Percentiles rank a stretch among this genome's conserved stretches.
Evolutionary conservation across 202 grass and related monocot species (phyloP).

Genomic region (Elaeis oleifera): DNA sequence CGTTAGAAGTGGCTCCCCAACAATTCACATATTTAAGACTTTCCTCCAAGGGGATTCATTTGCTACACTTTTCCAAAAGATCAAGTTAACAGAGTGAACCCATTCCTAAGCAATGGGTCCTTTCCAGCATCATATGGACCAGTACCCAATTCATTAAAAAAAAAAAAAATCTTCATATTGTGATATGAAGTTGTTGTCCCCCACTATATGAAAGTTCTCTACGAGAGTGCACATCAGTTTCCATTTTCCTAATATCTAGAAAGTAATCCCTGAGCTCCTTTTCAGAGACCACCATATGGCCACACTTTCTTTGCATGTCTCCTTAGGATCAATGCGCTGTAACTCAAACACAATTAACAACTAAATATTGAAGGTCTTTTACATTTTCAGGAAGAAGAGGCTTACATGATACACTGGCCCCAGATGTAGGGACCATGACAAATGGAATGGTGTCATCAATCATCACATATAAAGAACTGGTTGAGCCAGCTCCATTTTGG

Average conservation of each 20-base stretch:
- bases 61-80: no score
- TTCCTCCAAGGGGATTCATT: no score
- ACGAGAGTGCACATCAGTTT: neutral
- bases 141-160: no score
- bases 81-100: no score
- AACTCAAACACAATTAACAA: neutral
- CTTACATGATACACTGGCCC: no score
- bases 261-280: constrained; percentile 16
- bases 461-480: neutral
- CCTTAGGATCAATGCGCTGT: neutral
- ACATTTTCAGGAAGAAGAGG: neutral
- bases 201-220: neutral
- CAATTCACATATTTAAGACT: no score
- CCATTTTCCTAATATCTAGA: neutral
- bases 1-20: no score
- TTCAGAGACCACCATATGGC: neutral
- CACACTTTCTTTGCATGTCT: constrained; percentile 12
- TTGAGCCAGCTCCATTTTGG: neutral
- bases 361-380: neutral
- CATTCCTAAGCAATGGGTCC: no score
- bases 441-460: no score
- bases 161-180: no score
- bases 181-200: neutral
- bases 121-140: no score
- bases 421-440: no score